Evolutionary conservation across 257 asterid genomes (phyloP).

Genomic region (Salvia splendens): DNA sequence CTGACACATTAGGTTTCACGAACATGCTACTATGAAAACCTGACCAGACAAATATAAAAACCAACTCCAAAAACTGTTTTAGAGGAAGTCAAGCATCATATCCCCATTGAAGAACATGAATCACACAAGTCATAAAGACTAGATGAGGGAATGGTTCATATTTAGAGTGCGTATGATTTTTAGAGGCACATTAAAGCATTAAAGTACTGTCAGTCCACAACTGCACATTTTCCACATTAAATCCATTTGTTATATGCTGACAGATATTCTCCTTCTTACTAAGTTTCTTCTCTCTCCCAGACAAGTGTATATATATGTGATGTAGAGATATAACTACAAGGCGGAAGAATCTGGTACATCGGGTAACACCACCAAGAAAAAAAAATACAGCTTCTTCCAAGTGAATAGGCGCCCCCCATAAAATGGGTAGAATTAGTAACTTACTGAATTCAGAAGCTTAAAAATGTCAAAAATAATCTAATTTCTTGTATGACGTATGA

Average conservation of each 20-base stretch:
- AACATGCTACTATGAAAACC: neutral
- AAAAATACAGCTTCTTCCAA: neutral
- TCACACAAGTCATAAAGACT: neutral
- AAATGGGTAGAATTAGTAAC: neutral
- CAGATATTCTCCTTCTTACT: neutral
- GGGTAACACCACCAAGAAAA: neutral
- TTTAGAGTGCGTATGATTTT: neutral
- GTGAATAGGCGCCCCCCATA: conserved; percentile 6
- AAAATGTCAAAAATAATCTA: conserved; percentile 20
- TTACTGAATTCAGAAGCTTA: conserved; percentile 19
- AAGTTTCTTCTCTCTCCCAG: neutral
- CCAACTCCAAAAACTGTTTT: neutral
- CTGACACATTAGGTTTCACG: conserved; percentile 10
- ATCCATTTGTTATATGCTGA: neutral
- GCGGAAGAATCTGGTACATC: conserved; percentile 15
- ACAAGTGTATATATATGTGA: neutral
- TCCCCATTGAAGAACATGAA: neutral
- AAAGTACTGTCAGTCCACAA: conserved; percentile 5
- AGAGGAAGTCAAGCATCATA: neutral
- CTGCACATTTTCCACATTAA: conserved; percentile 1
- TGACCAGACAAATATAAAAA: neutral
- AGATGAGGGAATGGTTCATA: neutral
- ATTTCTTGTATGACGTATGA: conserved; percentile 15
- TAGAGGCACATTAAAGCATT: conserved; percentile 4
- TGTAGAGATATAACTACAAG: neutral